Conservation (phyloP, 2,329 filamentous ascomycete genomes). For the Paradendryphiella salina region DNA sequence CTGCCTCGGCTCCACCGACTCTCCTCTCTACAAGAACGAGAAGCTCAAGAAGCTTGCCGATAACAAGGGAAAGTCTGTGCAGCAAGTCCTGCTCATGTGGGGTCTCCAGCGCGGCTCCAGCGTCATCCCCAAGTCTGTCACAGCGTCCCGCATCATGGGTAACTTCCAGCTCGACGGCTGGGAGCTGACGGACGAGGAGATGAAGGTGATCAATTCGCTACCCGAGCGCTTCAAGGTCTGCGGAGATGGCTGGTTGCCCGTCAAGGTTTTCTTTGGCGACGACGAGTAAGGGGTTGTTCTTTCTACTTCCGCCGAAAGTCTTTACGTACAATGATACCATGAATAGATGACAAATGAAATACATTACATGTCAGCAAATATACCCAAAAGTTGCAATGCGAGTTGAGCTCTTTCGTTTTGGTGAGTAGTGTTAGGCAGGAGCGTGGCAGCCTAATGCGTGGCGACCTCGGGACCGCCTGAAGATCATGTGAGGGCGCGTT, state of each 20-base stretch:
- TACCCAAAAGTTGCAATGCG: background rate
- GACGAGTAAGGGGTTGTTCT: constrained; percentile 70
- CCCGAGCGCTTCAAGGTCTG: constrained; percentile 75
- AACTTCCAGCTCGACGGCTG: constrained; percentile 77
- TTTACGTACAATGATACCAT: constrained; percentile 17
- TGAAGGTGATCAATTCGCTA: constrained; percentile 68
- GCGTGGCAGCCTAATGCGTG: constrained; percentile 1
- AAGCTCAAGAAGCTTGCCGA: constrained; percentile 66
- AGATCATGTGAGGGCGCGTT: constrained; percentile 33
- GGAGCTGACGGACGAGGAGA: constrained; percentile 71
- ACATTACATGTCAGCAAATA: background rate
- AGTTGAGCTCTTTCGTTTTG: background rate
- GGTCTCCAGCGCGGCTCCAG: constrained; percentile 78
- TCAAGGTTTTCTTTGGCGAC: constrained; percentile 82
- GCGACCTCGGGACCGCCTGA: constrained; percentile 3
- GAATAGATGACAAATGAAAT: constrained; percentile 12
- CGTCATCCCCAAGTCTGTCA: constrained; percentile 85
- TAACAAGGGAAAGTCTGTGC: constrained; percentile 66
- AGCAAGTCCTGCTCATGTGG: constrained; percentile 80
- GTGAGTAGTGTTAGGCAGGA: background rate
- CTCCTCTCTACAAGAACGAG: constrained; percentile 68
- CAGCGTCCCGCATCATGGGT: constrained; percentile 69
- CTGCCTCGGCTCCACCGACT: constrained; percentile 71
- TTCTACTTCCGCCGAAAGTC: background rate
- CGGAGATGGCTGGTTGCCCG: constrained; percentile 71